phyloP scores from a whole-genome alignment of 2,329 filamentous ascomycete species.

The Corynespora cassiicola region DNA sequence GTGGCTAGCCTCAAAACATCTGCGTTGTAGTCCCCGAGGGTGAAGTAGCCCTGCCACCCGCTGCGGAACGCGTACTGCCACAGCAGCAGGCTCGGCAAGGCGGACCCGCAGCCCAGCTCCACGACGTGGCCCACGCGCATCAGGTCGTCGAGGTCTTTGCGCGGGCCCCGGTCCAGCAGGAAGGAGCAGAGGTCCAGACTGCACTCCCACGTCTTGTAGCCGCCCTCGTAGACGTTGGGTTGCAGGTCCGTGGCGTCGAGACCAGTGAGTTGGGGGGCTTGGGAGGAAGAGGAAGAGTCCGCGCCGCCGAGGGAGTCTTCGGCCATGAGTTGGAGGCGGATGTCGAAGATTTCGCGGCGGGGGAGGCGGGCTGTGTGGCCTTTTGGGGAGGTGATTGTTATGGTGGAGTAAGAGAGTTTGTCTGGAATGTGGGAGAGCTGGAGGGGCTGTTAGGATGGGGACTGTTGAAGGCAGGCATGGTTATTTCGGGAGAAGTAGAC shows the following conservation, averaged over 20 bases:
- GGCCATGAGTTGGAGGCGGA: conserved; percentile 81
- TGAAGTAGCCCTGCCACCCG: conserved; percentile 63
- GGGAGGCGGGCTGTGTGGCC: conserved; percentile 64
- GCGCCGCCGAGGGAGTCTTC: conserved; percentile 54
- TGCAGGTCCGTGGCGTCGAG: conserved; percentile 76
- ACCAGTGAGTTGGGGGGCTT: conserved; percentile 48
- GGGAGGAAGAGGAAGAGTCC: conserved; percentile 7
- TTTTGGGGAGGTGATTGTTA: conserved; percentile 67
- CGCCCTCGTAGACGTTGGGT: conserved; percentile 83
- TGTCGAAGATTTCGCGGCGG: conserved; percentile 80
- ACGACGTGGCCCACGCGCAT: conserved; percentile 56
- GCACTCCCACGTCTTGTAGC: conserved; percentile 91
- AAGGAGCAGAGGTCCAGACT: conserved; percentile 79
- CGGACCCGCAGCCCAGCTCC: conserved; percentile 79
- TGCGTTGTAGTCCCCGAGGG: conserved; percentile 80
- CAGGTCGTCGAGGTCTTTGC: conserved; percentile 58
- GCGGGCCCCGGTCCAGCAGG: conserved; percentile 55
- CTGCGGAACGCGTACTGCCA: conserved; percentile 67
- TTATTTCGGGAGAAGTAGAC: conserved; percentile 2
- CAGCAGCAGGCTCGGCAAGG: conserved; percentile 73
- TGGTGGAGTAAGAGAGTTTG: conserved; percentile 72
- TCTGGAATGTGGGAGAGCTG: conserved; percentile 69
- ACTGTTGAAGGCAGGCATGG: background rate
- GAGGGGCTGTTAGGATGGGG: conserved; percentile 8
- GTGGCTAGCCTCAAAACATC: conserved; percentile 80